Base-by-base conservation (phyloP, 257 asterid genomes). In the Gentiana macrophylla region DNA sequence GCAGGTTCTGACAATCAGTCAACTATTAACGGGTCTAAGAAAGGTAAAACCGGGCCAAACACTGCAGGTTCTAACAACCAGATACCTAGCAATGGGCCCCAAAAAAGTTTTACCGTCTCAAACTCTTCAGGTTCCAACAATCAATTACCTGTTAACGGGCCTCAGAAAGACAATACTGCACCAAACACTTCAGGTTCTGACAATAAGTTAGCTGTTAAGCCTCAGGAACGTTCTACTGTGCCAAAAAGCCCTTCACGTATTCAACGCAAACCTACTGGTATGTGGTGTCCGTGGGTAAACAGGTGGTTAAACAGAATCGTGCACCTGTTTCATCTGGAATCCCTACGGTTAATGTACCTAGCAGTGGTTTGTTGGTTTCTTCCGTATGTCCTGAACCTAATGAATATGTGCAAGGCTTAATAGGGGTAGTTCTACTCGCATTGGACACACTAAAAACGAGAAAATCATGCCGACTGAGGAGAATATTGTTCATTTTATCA, bases 381-480 rank as follows among this genome's bases (percentile, higher is more conserved):
- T 72, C 89, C 10, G 94, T 87, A 72, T 67, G 77, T 62, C 81
- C 89, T 24, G 72, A 73, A 63, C 95, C 94, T 67, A 63, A 92
- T 58, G 92, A 83, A 52, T 68, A 89, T 72, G 37, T 74, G 45
- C 96, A 84, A 72, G 83, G 84, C 73, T 88, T 84, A 64, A 84
- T 74, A 56, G 97, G 95, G 70, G 79, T 86, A 50, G 56, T 86
- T 65, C 68, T 86, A 63, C 86, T 82, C 73, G 94, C 94, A 45
- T 72, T 90, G 76, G 81, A 84, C 80, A 78, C 90, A 63, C 86
- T 90, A 52, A 84, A 72, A 79, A 53, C 41, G 94, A 90, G 82
- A 84, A 79, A 77, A 71, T 90, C 70, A 62, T 82, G 89, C 97
- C 97, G 9, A 86, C 93, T 8, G 87, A 84, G 71, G 86, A 73